These are phyloP conservation scores for Xylaria castorea DNA, from an alignment of 495 filamentous ascomycete species.

Conservation along the genomic window DNA sequence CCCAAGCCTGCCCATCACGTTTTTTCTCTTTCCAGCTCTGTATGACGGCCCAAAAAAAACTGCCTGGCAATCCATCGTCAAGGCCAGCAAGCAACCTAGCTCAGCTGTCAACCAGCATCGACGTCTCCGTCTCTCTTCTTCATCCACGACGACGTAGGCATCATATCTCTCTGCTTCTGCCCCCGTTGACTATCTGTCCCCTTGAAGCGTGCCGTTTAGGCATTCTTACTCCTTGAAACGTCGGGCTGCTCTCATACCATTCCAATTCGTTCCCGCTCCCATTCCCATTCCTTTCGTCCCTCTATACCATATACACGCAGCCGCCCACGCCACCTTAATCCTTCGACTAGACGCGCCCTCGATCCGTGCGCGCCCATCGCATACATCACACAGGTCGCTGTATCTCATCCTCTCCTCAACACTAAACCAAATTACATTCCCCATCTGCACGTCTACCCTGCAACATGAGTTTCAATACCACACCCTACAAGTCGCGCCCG, in stretches of 20 bases:
- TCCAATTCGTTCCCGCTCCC: background rate
- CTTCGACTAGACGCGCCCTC: slow-evolving; percentile 8
- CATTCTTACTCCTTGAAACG: background rate
- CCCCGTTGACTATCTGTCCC: background rate
- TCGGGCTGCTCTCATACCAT: slow-evolving; percentile 7
- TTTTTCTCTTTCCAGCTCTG: slow-evolving; percentile 7
- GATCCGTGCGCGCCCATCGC: slow-evolving; percentile 7
- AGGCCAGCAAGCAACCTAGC: slow-evolving; percentile 7
- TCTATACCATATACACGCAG: background rate
- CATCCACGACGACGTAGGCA: background rate
- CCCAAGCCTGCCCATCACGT: slow-evolving; percentile 13
- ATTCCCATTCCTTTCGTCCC: background rate
- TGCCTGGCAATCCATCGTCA: slow-evolving; percentile 21
- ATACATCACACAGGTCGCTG: background rate
- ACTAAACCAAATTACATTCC: background rate
- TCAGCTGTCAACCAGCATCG: slow-evolving; percentile 20
- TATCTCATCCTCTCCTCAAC: background rate
- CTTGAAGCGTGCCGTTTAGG: background rate
- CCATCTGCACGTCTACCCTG: background rate
- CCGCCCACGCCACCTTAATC: background rate
- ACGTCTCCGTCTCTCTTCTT: slow-evolving; percentile 1
- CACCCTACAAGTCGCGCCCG: slow-evolving; percentile 40
- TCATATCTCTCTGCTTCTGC: background rate
- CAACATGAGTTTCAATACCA: slow-evolving; percentile 38
- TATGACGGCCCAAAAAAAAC: slow-evolving; percentile 29